Evolutionary conservation across 495 filamentous ascomycete species (phyloP), one percentile per base, ranked within the genome.

Genomic region (Stereocaulon alpinum): DNA sequence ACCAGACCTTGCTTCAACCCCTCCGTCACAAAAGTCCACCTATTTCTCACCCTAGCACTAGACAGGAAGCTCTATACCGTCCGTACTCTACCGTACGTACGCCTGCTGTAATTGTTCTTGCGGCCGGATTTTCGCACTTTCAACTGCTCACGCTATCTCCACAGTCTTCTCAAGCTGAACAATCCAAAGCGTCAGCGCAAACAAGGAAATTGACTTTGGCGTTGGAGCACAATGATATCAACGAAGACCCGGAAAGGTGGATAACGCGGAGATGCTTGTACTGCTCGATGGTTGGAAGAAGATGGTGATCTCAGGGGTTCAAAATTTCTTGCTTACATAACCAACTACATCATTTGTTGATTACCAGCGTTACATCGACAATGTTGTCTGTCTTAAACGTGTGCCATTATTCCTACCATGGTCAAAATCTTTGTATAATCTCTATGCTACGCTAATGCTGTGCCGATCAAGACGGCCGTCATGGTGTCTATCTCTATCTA

Each of bases 281-380:
- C 34, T 18, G 30, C 3, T 37, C 30, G 17, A 37, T 37, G 49
- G n/a, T 37, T 34, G 49, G 15, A 18, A 18, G 10, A 18, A 37
- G 12, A 52, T 14, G 49, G 17, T 51, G 10, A 32, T 51, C 30
- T 34, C 32, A 29, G n/a, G 30, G 30, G 32, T 4, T 17, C 2
- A 52, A 37, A 52, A 18, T 17, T 34, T n/a, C 20, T n/a, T 11
- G 29, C 49, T 52, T 52, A 52, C 30, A 22, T 52, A 52, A 52
- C 10, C 49, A 37, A 24, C 24, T 24, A 24, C 3, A 24, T 3
- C 24, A 24, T 24, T 24, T 24, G 24, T 24, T 24, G 24, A 3
- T 24, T 24, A 3, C 3, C 24, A 3, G 24, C 24, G 24, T 1
- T 24, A 3, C 24, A 24, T 24, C 3, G 24, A 24, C 24, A 24